These are phyloP conservation scores for Fusarium equiseti DNA, from an alignment of 2,329 filamentous ascomycete species.

Conservation along the genomic window DNA sequence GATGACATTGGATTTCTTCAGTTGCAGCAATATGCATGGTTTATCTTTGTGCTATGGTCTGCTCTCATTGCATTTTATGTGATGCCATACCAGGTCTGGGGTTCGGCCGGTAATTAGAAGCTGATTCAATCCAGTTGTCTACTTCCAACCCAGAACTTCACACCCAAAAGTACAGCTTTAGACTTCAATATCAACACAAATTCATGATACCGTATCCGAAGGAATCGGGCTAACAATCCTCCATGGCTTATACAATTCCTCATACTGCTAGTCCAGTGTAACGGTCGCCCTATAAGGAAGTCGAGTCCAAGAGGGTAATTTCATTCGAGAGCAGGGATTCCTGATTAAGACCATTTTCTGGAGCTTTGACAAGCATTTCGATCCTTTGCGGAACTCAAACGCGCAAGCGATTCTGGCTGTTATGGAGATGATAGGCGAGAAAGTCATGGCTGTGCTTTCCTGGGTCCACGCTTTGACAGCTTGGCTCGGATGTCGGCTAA, in stretches of 20 bases:
- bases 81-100: not conserved
- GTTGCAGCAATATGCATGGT: not conserved
- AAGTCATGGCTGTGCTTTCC: not conserved
- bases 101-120: not conserved
- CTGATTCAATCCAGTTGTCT: not conserved
- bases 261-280: not conserved
- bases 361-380: not conserved
- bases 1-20: not conserved
- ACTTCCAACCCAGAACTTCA: not conserved
- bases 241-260: not conserved
- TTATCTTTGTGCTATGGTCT: not conserved
- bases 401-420: not conserved
- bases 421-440: not conserved
- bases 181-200: not conserved
- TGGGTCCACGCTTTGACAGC: not conserved
- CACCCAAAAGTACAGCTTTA: not conserved
- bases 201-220: not conserved
- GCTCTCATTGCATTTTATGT: not conserved
- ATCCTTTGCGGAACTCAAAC: constrained; percentile 1
- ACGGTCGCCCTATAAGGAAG: not conserved
- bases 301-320: not conserved
- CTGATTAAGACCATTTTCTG: not conserved
- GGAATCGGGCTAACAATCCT: not conserved
- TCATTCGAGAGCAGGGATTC: not conserved
- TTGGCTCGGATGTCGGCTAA: not conserved